phyloP scores from a whole-genome alignment of 2,329 filamentous ascomycete species.

The Aphanoascus verrucosus region DNA sequence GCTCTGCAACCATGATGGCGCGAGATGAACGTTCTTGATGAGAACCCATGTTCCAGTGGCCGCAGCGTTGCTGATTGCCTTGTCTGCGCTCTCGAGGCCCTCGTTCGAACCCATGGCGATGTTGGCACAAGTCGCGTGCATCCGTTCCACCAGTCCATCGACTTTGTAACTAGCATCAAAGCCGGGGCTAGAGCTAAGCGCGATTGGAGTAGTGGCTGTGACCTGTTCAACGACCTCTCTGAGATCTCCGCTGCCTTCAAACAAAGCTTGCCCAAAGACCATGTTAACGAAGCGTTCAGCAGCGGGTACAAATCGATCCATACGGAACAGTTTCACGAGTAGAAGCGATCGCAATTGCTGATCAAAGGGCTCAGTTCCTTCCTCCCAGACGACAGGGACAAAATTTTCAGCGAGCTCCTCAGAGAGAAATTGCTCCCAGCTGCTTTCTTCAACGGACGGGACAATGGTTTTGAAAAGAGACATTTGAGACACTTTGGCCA shows the following conservation, averaged over 20 bases:
- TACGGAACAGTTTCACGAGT: slow-evolving; percentile 84
- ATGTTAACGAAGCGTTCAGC: slow-evolving; percentile 81
- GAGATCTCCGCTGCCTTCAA: slow-evolving; percentile 77
- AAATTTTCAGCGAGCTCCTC: slow-evolving; percentile 80
- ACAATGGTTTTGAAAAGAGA: slow-evolving; percentile 63
- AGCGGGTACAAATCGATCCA: slow-evolving; percentile 87
- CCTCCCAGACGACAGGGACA: slow-evolving; percentile 67
- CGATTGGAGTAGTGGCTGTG: slow-evolving; percentile 71
- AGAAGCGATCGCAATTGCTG: slow-evolving; percentile 72
- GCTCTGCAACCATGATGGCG: slow-evolving; percentile 91
- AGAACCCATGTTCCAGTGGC: slow-evolving; percentile 91
- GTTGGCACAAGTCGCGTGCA: slow-evolving; percentile 74
- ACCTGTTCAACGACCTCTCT: slow-evolving; percentile 76
- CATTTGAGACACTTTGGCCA: slow-evolving; percentile 58
- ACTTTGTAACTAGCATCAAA: slow-evolving; percentile 99
- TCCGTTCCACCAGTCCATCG: slow-evolving; percentile 80
- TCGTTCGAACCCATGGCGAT: slow-evolving; percentile 99
- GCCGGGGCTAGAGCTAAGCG: slow-evolving; percentile 85
- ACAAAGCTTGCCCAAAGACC: slow-evolving; percentile 73
- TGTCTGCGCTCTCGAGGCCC: slow-evolving; percentile 82
- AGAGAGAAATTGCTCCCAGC: slow-evolving; percentile 72
- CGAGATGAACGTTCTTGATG: slow-evolving; percentile 97
- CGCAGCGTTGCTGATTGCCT: slow-evolving; percentile 85
- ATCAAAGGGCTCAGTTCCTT: slow-evolving; percentile 54
- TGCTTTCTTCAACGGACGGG: slow-evolving; percentile 47